Evolutionary conservation across 2,329 filamentous ascomycete genomes (phyloP), one percentile per base, ranked within the genome.

Genomic region (Colletotrichum sp.): DNA sequence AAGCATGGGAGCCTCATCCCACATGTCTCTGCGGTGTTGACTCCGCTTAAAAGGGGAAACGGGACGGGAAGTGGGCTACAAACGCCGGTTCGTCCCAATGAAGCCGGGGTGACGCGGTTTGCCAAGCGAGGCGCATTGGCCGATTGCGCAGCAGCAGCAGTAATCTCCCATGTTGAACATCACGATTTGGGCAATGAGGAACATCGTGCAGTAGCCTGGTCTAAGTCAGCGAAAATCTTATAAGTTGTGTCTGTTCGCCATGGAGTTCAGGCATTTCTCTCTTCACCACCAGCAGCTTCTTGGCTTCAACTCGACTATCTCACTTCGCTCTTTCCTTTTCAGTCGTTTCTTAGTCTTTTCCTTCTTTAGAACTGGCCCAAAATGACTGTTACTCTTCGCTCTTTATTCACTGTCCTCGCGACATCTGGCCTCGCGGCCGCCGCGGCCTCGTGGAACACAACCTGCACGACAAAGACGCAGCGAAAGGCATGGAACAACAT

Each of bases 401-500:
- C 57, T 12, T 62, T 70, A 63, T n/a, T 70, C n/a, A 36, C 68
- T 26, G 32, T 70, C 34, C 68, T 70, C 39, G 68, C 68, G 57
- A 62, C 57, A 6, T 62, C 57, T 15, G 68, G 68, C 22, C 34
- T 70, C 8, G 68, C 32, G 16, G 68, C 68, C 22, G 68, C 68
- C 16, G 68, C 68, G 10, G 68, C 68, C 8, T 63, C 68, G 32
- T 70, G 57, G 68, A 70, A 70, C 15, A 70, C 57, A 16, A 70
- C 68, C 34, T 70, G 68, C 55, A 70, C 55, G n/a, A 70, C 55
- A 34, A 70, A 70, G 57, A 62, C 68, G 15, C 68, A 70, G 32
- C 57, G 68, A 32, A 70, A 70, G 24, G 68, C 68, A 70, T 70
- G 68, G 77, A 77, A 78, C 63, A 78, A 75, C 3, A 72, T 78